A percentile compares a stretch with the other conserved stretches of the same genome.
phyloP scores from a whole-genome alignment of 75 land plant species.

The Picea sitchensis region DNA sequence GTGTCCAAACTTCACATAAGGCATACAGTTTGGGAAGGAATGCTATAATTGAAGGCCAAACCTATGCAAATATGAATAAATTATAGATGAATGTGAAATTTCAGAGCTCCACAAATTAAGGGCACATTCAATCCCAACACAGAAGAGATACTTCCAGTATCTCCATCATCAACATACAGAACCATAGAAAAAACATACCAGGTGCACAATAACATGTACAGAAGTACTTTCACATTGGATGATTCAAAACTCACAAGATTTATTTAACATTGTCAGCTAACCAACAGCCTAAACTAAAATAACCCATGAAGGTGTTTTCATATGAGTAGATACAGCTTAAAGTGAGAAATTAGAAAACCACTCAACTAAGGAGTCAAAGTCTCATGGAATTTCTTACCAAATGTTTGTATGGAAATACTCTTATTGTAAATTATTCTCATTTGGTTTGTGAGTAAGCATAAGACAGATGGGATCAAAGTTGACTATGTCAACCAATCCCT shows the following conservation, averaged over 20 bases:
- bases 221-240: not conserved
- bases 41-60: not conserved
- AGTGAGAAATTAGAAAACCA: not conserved
- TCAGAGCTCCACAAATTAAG: slow-evolving; percentile 6
- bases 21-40: not conserved
- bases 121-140: not conserved
- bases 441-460: too few relatives aligned
- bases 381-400: not conserved
- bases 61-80: not conserved
- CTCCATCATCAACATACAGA: not conserved
- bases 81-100: not conserved
- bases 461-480: too few relatives aligned
- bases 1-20: not conserved
- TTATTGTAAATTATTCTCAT: too few relatives aligned
- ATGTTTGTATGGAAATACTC: too few relatives aligned
- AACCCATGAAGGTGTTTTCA: not conserved
- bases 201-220: not conserved
- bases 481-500: too few relatives aligned
- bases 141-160: too few relatives aligned
- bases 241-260: not conserved
- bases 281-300: not conserved
- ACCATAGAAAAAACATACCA: not conserved
- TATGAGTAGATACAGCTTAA: not conserved
- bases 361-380: not conserved
- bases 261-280: not conserved